These are phyloP conservation scores for Nigrograna mackinnonii DNA, from an alignment of 2,329 filamentous ascomycete genomes.

Conservation along the genomic window DNA sequence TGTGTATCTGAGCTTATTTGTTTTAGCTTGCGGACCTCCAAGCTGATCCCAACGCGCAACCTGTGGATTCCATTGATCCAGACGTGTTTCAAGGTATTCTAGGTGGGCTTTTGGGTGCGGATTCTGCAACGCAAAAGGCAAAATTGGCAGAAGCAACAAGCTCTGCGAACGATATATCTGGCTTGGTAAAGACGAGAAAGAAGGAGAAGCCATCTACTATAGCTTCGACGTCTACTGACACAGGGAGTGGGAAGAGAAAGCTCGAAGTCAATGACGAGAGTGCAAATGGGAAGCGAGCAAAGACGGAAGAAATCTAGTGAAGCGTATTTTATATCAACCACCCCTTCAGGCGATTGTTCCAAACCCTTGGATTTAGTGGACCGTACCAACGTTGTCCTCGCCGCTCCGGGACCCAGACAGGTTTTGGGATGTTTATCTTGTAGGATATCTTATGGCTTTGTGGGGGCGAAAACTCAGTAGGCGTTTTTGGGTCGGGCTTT, in stretches of 20 bases:
- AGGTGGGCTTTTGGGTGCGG: conserved; percentile 65
- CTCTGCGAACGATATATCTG: conserved; percentile 72
- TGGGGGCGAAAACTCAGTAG: background rate
- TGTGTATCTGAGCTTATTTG: conserved; percentile 14
- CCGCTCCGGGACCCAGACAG: too few species aligned
- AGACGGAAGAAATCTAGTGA: conserved; percentile 31
- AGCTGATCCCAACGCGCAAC: conserved; percentile 55
- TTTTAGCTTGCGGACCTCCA: conserved; percentile 70
- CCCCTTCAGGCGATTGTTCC: background rate
- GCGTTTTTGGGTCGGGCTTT: too few species aligned
- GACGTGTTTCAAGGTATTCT: conserved; percentile 63
- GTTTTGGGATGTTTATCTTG: background rate
- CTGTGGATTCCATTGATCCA: conserved; percentile 45
- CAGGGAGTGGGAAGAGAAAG: conserved; percentile 33
- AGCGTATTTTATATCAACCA: too few species aligned
- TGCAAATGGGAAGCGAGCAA: conserved; percentile 32
- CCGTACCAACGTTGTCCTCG: background rate
- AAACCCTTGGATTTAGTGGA: background rate
- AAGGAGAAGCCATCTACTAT: conserved; percentile 48
- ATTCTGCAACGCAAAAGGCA: conserved; percentile 63
- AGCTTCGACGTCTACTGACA: conserved; percentile 5
- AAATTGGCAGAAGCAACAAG: conserved; percentile 74
- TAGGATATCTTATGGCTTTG: background rate
- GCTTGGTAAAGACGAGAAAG: conserved; percentile 72
- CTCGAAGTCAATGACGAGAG: conserved; percentile 28